Evolutionary conservation across 345 rosid species (phyloP), one percentile per base, ranked within the genome.

Genomic region (Draba incana): DNA sequence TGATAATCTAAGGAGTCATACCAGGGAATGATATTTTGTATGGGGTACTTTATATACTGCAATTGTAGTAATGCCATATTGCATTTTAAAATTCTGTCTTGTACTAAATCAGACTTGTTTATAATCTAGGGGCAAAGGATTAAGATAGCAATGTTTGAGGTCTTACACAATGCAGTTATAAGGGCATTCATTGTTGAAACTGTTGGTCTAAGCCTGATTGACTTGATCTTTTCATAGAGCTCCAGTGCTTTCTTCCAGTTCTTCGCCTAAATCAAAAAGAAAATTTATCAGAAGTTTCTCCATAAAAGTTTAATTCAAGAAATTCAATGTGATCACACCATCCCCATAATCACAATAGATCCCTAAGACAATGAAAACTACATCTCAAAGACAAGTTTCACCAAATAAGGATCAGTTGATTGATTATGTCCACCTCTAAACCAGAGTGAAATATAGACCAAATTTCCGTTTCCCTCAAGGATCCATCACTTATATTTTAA

Each of bases 241-340:
- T 85, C 86, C 77, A 88, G 79, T 42, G 94, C 94, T 77, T 84
- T 93, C 80, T 81, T 81, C 97, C 98, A 93, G 77, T 84, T 91
- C 69, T 84, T 90, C 10, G 89, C 88, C 96, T 93, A 80, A 72
- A 78, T 64, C 23, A 64, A 52, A 44, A 46, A 39, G 23, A 62
- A 58, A 56, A 38, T 24, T 0, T 25, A 50, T 75, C 70, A 75
- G 69, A 45, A 54, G 28, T 25, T 56, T 72, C 65, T 41, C 23
- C 31, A 59, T 20, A 58, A 35, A 5, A 50, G 6, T 11, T 51
- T 11, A 31, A 44, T 44, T 8, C 44, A 45, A 44, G 25, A 71
- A 16, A 33, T 11, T 46, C 66, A 60, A 35, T 65, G 59, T 28
- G 31, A 31, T 46, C 23, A 14, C 42, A 39, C 27, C 30, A 44